Conservation (phyloP, 805 yeast genomes). For the Yarrowia sp. region DNA sequence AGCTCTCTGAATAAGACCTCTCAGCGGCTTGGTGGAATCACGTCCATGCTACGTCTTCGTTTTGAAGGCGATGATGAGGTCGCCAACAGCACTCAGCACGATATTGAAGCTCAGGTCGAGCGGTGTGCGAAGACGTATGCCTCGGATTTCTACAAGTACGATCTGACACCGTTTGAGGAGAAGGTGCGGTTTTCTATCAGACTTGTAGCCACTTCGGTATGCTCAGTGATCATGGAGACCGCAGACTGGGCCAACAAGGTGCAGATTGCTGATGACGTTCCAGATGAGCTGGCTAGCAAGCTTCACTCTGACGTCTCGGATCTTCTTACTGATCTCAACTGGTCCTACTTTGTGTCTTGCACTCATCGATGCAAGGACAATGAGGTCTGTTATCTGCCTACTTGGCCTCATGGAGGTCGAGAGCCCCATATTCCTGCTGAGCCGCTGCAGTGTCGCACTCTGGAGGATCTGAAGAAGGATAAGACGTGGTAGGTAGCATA, state of each 20-base stretch:
- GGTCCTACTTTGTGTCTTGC: conserved; percentile 6
- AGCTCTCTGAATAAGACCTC: not conserved
- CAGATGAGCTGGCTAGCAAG: not conserved
- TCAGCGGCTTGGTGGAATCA: not conserved
- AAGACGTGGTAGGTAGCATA: not conserved
- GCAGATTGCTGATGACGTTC: not conserved
- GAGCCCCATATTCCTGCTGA: conserved; percentile 10
- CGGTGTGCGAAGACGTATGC: not conserved
- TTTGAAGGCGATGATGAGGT: conserved; percentile 10
- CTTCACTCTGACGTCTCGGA: not conserved
- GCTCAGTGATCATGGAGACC: not conserved
- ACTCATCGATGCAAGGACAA: conserved; percentile 6
- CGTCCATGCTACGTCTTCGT: not conserved
- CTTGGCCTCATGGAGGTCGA: conserved; percentile 14
- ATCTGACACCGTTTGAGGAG: conserved; percentile 1
- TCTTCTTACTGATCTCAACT: not conserved
- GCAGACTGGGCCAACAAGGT: conserved; percentile 8
- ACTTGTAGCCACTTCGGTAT: not conserved
- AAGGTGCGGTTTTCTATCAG: not conserved
- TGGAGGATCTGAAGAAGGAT: not conserved
- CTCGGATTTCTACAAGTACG: not conserved
- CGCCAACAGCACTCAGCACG: not conserved
- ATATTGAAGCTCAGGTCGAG: not conserved
- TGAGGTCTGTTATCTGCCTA: conserved; percentile 15
- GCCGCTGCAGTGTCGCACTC: not conserved